Evolutionary conservation across 495 filamentous ascomycete species (phyloP).

Genomic region (Lasiosphaeria hispida): DNA sequence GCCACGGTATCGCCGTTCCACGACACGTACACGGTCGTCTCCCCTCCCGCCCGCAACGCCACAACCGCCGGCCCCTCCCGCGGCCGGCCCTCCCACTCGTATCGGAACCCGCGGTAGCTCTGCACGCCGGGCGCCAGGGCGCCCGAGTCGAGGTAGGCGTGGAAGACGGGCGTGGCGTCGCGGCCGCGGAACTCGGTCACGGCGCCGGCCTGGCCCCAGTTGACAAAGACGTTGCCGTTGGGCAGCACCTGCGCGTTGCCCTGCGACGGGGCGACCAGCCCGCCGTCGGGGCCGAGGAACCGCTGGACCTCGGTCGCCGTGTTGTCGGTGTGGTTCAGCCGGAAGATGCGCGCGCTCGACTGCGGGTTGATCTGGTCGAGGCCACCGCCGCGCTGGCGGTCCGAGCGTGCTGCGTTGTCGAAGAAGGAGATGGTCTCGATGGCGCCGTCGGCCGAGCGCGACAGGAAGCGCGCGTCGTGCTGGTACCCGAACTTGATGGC

Average conservation of each 20-base stretch:
- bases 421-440: conserved; percentile 53
- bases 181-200: conserved; percentile 53
- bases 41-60: neutral
- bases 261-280: conserved; percentile 53
- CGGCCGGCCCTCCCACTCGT: conserved; percentile 27
- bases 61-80: conserved; percentile 21
- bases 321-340: conserved; percentile 48
- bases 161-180: conserved; percentile 46
- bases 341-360: conserved; percentile 53
- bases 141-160: conserved; percentile 21
- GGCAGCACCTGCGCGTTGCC: conserved; percentile 57
- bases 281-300: conserved; percentile 38
- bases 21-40: conserved; percentile 23
- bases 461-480: conserved; percentile 56
- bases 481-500: conserved; percentile 58
- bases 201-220: conserved; percentile 56
- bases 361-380: conserved; percentile 11
- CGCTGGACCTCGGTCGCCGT: conserved; percentile 37
- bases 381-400: conserved; percentile 25
- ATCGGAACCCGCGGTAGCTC: conserved; percentile 30
- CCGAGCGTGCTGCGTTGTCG: conserved; percentile 53
- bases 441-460: conserved; percentile 40
- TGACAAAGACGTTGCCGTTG: conserved; percentile 52
- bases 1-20: conserved; percentile 34
- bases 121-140: conserved; percentile 11